These are phyloP conservation scores for Pontederia paniculata DNA, from an alignment of 176 grass and related monocot genomes.

Conservation along the genomic window DNA sequence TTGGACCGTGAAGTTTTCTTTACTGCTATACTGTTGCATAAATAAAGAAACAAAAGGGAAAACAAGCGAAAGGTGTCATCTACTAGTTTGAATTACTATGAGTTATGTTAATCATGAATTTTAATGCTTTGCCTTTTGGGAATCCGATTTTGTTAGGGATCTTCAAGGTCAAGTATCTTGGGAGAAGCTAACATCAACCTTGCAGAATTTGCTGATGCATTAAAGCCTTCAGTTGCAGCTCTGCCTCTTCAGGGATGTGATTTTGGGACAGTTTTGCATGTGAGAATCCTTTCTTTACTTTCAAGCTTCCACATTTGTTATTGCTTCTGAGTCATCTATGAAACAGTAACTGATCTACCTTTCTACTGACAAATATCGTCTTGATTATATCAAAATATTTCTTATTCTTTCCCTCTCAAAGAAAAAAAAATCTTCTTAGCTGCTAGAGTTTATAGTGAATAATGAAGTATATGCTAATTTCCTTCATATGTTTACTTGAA, in stretches of 20 bases:
- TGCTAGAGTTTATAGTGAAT: no score
- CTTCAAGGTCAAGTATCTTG: slow-evolving; percentile 79
- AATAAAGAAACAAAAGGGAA: no score
- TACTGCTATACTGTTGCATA: no score
- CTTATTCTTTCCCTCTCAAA: no score
- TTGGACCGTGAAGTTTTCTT: no score
- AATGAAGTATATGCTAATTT: no score
- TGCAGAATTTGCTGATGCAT: slow-evolving; percentile 84
- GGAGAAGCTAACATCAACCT: slow-evolving; percentile 95
- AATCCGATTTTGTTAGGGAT: slow-evolving; percentile 52
- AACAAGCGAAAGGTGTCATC: no score
- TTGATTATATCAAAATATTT: no score
- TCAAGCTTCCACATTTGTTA: neutral
- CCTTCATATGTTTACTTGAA: no score
- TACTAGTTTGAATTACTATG: neutral
- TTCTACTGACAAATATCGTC: no score
- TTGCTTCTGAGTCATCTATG: neutral
- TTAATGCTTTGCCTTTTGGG: slow-evolving; percentile 15
- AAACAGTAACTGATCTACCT: no score
- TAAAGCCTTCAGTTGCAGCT: slow-evolving; percentile 64
- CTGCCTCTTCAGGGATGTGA: slow-evolving; percentile 87
- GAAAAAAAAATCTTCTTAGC: no score
- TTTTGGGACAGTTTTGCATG: slow-evolving; percentile 77
- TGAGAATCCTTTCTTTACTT: slow-evolving; percentile 25
- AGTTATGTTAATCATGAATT: slow-evolving; percentile 16